These are phyloP conservation scores for Raddia guianensis DNA, from an alignment of 176 grass and related monocot genomes.

Conservation along the genomic window DNA sequence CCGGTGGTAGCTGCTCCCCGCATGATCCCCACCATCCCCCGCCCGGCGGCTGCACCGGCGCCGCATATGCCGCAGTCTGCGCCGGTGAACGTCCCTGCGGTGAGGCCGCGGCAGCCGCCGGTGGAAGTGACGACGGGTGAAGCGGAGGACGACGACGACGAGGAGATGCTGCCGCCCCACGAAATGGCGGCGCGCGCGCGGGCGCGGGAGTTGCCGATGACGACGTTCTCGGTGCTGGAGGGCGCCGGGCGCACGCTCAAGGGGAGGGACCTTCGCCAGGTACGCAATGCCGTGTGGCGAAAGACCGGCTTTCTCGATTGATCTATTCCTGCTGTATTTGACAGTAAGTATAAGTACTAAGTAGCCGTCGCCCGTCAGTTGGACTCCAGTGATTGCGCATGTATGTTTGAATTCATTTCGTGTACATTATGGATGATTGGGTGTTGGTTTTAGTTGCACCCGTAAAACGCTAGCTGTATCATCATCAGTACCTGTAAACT, in stretches of 20 bases:
- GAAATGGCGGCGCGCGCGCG: slow-evolving; percentile 63
- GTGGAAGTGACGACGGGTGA: slow-evolving; percentile 25
- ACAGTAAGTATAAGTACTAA: not conserved
- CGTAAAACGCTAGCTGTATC: slow-evolving; percentile 11
- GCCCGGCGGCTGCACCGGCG: slow-evolving; percentile 39
- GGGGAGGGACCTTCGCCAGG: slow-evolving; percentile 82
- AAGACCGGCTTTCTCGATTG: slow-evolving; percentile 89
- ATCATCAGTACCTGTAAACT: slow-evolving; percentile 15
- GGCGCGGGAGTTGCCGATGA: slow-evolving; percentile 63
- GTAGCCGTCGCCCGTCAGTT: not conserved
- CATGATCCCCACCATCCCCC: slow-evolving; percentile 70
- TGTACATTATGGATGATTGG: slow-evolving; percentile 44
- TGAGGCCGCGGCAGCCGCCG: slow-evolving; percentile 37
- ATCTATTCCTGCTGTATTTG: slow-evolving; percentile 35
- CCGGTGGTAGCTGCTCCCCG: slow-evolving; percentile 52
- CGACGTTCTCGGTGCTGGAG: slow-evolving; percentile 78
- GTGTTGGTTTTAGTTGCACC: slow-evolving; percentile 53
- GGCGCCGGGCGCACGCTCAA: slow-evolving; percentile 82
- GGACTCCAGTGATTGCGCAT: slow-evolving; percentile 27
- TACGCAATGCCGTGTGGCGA: slow-evolving; percentile 81
- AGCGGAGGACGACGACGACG: slow-evolving; percentile 44
- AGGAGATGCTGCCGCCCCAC: slow-evolving; percentile 85
- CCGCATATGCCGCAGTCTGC: slow-evolving; percentile 57
- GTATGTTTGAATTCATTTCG: slow-evolving; percentile 12
- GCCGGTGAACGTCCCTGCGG: slow-evolving; percentile 70